These are phyloP conservation scores for Rosa multiflora DNA, from an alignment of 306 rosid species.

Conservation along the genomic window DNA sequence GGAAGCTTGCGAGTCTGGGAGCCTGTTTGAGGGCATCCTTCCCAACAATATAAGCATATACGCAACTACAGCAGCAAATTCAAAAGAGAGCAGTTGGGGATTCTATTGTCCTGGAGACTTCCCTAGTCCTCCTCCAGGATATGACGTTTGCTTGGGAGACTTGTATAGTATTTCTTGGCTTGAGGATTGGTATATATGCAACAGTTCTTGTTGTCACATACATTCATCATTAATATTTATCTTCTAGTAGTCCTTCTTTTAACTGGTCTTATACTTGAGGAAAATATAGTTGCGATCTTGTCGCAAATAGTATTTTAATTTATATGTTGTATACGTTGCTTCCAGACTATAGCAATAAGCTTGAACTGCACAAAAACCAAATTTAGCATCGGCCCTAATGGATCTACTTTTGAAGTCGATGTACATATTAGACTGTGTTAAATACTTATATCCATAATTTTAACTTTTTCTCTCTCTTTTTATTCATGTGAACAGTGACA, in stretches of 20 bases:
- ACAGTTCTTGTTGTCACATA: background rate
- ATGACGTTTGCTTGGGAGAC: conserved; percentile 65
- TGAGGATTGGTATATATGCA: conserved; percentile 49
- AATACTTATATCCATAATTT: background rate
- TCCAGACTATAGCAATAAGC: no score
- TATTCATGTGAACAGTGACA: conserved; percentile 38
- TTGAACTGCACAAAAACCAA: no score
- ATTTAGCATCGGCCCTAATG: no score
- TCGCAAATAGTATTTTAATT: no score
- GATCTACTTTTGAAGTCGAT: no score
- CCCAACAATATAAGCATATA: conserved; percentile 48
- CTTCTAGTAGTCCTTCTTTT: no score
- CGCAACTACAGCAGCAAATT: conserved; percentile 62
- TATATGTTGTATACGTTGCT: no score
- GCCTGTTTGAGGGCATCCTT: conserved; percentile 69
- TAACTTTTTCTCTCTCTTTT: background rate
- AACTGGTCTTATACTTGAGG: no score
- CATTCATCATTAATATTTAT: no score
- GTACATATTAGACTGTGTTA: background rate
- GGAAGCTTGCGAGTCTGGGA: conserved; percentile 81
- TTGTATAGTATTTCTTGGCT: conserved; percentile 68
- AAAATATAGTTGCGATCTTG: no score
- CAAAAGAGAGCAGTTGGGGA: conserved; percentile 45
- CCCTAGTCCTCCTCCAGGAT: conserved; percentile 22
- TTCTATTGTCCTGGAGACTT: conserved; percentile 43